Percentiles rank a stretch among this genome's conserved stretches.
These are phyloP conservation scores for Arabidopsis thaliana DNA, from an alignment of 345 rosid species.

Conservation along the genomic window DNA sequence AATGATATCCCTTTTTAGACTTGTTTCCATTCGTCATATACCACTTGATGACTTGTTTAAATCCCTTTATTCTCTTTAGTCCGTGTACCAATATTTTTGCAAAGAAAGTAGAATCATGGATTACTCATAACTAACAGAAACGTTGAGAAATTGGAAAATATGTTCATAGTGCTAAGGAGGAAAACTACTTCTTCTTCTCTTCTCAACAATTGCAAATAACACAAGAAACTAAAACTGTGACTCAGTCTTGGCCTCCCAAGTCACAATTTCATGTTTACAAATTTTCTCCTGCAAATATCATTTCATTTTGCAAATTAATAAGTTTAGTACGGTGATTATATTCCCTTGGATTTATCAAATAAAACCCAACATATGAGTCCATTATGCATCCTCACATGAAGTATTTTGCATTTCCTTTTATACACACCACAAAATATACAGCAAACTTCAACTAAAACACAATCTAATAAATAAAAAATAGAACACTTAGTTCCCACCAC, in stretches of 20 bases:
- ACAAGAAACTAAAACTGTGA: neutral
- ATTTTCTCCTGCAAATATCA: neutral
- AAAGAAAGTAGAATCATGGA: neutral
- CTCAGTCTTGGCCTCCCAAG: neutral
- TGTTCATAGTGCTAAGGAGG: neutral
- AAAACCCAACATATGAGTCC: neutral
- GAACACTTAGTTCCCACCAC: neutral
- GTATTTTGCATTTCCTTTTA: neutral
- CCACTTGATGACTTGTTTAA: neutral
- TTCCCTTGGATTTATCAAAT: neutral
- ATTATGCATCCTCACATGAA: neutral
- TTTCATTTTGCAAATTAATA: neutral
- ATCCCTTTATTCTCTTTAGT: neutral
- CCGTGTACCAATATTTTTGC: neutral
- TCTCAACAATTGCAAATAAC: neutral
- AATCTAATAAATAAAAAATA: neutral
- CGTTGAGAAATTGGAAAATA: neutral
- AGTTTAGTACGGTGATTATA: neutral
- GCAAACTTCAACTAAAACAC: constrained; percentile 4
- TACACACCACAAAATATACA: neutral
- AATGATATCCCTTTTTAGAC: neutral
- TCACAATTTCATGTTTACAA: too few species aligned
- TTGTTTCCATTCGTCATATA: neutral
- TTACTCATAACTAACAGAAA: neutral
- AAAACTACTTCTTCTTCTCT: neutral